Conservation (phyloP, 495 filamentous ascomycete genomes). For the Astrocystis sublimbata region DNA sequence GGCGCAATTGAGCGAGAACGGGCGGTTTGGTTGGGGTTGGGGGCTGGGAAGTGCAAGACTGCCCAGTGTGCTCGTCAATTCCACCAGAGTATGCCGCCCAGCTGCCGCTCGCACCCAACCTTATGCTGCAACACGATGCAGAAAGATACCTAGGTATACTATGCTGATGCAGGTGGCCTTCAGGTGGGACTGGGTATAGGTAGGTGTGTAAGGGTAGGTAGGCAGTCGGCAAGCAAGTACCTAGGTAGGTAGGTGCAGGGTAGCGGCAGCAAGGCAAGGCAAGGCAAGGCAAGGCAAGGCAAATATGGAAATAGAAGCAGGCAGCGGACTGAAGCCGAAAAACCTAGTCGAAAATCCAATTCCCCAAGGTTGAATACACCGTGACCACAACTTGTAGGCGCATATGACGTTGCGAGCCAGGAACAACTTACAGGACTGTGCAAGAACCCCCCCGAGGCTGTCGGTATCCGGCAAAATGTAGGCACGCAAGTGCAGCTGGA, state of each 20-base stretch:
- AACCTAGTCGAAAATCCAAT: too few relatives aligned
- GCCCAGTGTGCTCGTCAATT: conserved; percentile 1
- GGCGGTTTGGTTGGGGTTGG: not conserved
- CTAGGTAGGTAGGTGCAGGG: not conserved
- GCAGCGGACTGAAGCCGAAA: not conserved
- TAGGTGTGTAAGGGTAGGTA: too few relatives aligned
- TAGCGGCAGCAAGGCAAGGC: not conserved
- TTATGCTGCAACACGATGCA: not conserved
- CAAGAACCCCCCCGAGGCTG: not conserved
- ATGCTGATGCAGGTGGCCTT: too few relatives aligned
- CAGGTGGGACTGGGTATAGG: too few relatives aligned
- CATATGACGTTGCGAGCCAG: conserved; percentile 11
- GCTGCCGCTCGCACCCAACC: not conserved
- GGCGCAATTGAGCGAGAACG: conserved; percentile 10
- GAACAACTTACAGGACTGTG: conserved; percentile 6
- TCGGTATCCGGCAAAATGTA: not conserved
- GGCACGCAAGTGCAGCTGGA: not conserved
- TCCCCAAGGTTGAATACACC: too few relatives aligned
- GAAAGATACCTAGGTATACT: too few relatives aligned
- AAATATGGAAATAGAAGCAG: conserved; percentile 2
- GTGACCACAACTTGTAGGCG: too few relatives aligned
- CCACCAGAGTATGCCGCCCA: not conserved
- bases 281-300: too few relatives aligned
- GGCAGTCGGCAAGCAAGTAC: not conserved
- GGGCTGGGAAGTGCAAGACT: not conserved